phyloP scores from a whole-genome alignment of 805 yeast genomes.

The Nakazawaea sp. region DNA sequence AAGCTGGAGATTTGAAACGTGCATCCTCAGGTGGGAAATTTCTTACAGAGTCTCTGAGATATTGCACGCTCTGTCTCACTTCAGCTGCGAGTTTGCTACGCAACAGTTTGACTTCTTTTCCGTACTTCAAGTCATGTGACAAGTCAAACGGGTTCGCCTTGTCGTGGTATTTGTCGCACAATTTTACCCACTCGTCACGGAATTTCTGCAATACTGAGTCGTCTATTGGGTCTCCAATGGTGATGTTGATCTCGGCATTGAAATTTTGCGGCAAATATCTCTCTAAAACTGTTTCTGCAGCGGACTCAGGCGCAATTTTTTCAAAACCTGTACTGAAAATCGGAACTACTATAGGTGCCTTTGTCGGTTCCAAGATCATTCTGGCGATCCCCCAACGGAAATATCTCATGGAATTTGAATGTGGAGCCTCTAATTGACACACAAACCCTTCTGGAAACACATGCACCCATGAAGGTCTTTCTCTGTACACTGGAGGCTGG shows the following conservation, averaged over 20 bases:
- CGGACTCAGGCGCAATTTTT: slow-evolving; percentile 73
- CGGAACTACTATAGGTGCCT: slow-evolving; percentile 83
- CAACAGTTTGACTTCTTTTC: slow-evolving; percentile 56
- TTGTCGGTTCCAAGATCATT: slow-evolving; percentile 71
- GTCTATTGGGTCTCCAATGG: slow-evolving; percentile 65
- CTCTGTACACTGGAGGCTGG: slow-evolving; percentile 50
- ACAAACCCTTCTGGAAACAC: slow-evolving; percentile 95
- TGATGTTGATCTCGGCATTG: slow-evolving; percentile 61
- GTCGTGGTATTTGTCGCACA: slow-evolving; percentile 50
- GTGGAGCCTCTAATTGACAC: slow-evolving; percentile 75
- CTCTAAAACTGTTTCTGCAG: slow-evolving; percentile 46
- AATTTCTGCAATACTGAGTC: slow-evolving; percentile 52
- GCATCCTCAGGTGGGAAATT: slow-evolving; percentile 58
- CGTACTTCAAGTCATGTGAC: slow-evolving; percentile 53
- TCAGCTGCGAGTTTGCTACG: slow-evolving; percentile 66
- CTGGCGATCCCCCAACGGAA: slow-evolving; percentile 95
- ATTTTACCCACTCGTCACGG: slow-evolving; percentile 62
- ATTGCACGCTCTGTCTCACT: slow-evolving; percentile 55
- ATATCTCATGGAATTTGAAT: slow-evolving; percentile 81
- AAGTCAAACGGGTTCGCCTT: slow-evolving; percentile 49
- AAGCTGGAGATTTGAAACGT: slow-evolving; percentile 57
- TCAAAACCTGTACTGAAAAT: slow-evolving; percentile 84
- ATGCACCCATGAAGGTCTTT: slow-evolving; percentile 83
- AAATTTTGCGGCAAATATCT: slow-evolving; percentile 55
- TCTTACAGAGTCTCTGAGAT: slow-evolving; percentile 32